Evolutionary conservation across 1,284 basidiomycete species (phyloP).

Genomic region (Apiotrichum akiyoshidainum): DNA sequence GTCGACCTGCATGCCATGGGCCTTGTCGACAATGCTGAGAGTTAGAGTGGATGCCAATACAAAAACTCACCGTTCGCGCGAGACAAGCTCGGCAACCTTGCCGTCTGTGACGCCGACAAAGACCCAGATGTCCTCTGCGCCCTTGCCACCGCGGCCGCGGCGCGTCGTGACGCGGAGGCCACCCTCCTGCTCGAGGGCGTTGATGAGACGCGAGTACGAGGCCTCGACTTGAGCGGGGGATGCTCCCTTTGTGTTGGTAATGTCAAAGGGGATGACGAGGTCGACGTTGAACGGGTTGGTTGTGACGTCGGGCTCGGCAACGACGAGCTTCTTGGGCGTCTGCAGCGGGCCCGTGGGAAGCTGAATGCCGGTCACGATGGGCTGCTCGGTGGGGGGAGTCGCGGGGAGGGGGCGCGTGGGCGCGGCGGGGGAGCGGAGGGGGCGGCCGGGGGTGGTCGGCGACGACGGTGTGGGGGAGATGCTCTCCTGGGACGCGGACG

Average conservation of each 20-base stretch:
- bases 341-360: background rate
- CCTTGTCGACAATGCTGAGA: conserved; percentile 27
- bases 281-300: conserved; percentile 45
- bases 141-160: conserved; percentile 25
- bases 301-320: background rate
- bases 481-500: background rate
- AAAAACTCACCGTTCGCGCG: conserved; percentile 66
- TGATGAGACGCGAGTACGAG: conserved; percentile 25
- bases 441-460: background rate
- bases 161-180: conserved; percentile 39
- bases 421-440: background rate
- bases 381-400: background rate
- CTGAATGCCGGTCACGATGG: background rate
- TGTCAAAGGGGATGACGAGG: conserved; percentile 43
- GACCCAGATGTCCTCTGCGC: conserved; percentile 71
- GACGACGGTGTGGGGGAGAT: background rate
- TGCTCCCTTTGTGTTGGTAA: conserved; percentile 17
- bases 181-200: conserved; percentile 36
- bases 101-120: conserved; percentile 69
- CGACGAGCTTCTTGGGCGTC: background rate
- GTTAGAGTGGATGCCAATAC: background rate
- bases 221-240: conserved; percentile 28
- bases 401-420: background rate
- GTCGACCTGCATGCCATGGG: conserved; percentile 59
- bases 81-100: conserved; percentile 64